A percentile compares a stretch with the other conserved stretches of the same genome.
Conservation (phyloP, 768 basidiomycete genomes). For the Pleurotus tuoliensis region DNA sequence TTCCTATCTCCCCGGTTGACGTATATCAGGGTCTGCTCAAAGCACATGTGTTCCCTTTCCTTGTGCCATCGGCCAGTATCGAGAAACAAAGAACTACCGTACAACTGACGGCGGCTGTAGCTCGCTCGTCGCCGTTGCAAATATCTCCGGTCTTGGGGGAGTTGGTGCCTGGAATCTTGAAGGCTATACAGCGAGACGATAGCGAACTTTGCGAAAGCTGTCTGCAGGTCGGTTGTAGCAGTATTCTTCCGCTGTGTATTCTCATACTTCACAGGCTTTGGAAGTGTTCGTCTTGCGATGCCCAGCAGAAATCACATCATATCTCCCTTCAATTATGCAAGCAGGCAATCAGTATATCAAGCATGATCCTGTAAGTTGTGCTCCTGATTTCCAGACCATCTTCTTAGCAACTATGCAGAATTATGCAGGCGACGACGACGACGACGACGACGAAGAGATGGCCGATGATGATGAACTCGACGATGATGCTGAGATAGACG, state of each 20-base stretch:
- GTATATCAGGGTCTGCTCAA: conserved; percentile 61
- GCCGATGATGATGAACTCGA: conserved; percentile 73
- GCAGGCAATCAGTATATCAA: conserved; percentile 78
- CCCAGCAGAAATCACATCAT: conserved; percentile 76
- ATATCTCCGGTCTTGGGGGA: conserved; percentile 57
- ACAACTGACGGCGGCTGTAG: conserved; percentile 75
- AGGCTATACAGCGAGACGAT: conserved; percentile 68
- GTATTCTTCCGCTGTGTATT: not conserved
- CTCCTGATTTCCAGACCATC: not conserved
- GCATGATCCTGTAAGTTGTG: conserved; percentile 78
- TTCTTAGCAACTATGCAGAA: conserved; percentile 28
- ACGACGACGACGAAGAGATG: conserved; percentile 54
- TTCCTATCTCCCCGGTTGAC: conserved; percentile 63
- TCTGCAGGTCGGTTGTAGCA: conserved; percentile 51
- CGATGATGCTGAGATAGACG: conserved; percentile 75
- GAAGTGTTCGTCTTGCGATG: conserved; percentile 84
- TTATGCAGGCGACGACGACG: conserved; percentile 43
- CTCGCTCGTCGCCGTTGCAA: conserved; percentile 67
- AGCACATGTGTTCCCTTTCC: conserved; percentile 56
- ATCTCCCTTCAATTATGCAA: conserved; percentile 64
- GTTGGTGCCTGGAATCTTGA: conserved; percentile 69
- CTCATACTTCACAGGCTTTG: conserved; percentile 52
- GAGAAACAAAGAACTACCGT: conserved; percentile 77
- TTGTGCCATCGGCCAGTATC: conserved; percentile 44
- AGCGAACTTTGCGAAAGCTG: conserved; percentile 81